Percentiles rank a stretch among this genome's conserved stretches.
These are phyloP conservation scores for Diplodia mutila DNA, from an alignment of 2,329 filamentous ascomycete genomes.

Conservation along the genomic window DNA sequence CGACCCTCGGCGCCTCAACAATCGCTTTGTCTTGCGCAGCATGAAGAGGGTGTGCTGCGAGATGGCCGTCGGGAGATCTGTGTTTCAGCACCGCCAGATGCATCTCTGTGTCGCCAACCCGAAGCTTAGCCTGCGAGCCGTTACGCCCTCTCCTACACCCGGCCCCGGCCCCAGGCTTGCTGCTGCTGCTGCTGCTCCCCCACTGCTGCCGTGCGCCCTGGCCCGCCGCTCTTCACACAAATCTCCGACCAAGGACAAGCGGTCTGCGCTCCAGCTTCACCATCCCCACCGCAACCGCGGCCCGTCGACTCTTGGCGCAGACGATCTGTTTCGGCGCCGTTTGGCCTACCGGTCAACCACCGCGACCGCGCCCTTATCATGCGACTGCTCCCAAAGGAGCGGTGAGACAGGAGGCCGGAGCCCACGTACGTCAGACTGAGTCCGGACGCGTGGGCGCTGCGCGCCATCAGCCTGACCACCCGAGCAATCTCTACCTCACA, in stretches of 20 bases:
- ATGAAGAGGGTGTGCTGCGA: slow-evolving; percentile 15
- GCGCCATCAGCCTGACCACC: not conserved
- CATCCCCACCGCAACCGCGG: slow-evolving; percentile 1
- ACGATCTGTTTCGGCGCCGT: slow-evolving; percentile 9
- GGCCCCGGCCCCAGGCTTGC: too few relatives aligned
- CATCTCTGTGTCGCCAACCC: slow-evolving; percentile 12
- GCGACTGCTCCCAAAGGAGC: slow-evolving; percentile 12
- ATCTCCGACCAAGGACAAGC: slow-evolving; percentile 4
- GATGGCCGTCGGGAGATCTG: slow-evolving; percentile 16
- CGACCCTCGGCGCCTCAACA: slow-evolving; percentile 1
- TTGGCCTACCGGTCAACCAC: slow-evolving; percentile 11
- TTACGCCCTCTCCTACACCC: not conserved
- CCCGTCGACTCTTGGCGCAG: slow-evolving; percentile 12
- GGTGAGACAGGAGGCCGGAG: slow-evolving; percentile 4
- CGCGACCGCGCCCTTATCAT: not conserved
- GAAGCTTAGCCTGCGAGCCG: slow-evolving; percentile 1
- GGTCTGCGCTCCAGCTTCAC: slow-evolving; percentile 7
- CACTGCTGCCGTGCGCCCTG: slow-evolving; percentile 5
- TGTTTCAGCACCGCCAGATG: slow-evolving; percentile 14
- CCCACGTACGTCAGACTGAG: not conserved
- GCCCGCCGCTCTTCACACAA: slow-evolving; percentile 11
- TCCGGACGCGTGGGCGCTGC: slow-evolving; percentile 1
- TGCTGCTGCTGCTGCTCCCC: slow-evolving; percentile 5
- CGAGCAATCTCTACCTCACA: not conserved
- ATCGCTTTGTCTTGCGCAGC: slow-evolving; percentile 10